A percentile compares a stretch with the other conserved stretches of the same genome.
These are phyloP conservation scores for Tarenaya hassleriana DNA, from an alignment of 345 rosid genomes.

Conservation along the genomic window DNA sequence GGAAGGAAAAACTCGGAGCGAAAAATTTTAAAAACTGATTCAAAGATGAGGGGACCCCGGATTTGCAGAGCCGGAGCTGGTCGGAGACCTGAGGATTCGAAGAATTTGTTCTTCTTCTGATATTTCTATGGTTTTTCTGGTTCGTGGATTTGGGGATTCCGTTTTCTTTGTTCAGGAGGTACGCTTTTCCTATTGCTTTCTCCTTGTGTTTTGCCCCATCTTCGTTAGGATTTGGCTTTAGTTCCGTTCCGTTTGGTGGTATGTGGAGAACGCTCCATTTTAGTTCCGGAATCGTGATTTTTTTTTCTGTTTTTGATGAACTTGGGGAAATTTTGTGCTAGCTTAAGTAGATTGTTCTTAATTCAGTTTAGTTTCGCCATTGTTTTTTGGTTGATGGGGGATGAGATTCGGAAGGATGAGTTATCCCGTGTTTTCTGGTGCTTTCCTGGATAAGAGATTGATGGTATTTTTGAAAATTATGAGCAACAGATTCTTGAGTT, in stretches of 20 bases:
- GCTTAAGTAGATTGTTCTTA: slow-evolving; percentile 10
- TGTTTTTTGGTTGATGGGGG: slow-evolving; percentile 11
- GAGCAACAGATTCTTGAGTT: background rate
- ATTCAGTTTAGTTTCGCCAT: slow-evolving; percentile 16
- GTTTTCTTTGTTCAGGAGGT: slow-evolving; percentile 33
- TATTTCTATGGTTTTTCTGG: slow-evolving; percentile 19
- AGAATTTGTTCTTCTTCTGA: background rate
- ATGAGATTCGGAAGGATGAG: background rate
- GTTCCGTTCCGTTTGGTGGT: slow-evolving; percentile 17
- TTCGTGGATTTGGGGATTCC: slow-evolving; percentile 20
- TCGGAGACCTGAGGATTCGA: slow-evolving; percentile 12
- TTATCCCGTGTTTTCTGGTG: background rate
- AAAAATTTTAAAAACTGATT: slow-evolving; percentile 20
- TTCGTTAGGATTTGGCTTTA: slow-evolving; percentile 8
- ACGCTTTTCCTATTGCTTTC: background rate
- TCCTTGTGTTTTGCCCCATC: slow-evolving; percentile 10
- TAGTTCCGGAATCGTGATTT: background rate
- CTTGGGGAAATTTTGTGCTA: background rate
- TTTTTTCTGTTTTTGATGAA: background rate
- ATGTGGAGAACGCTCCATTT: background rate
- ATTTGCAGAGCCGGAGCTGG: slow-evolving; percentile 32
- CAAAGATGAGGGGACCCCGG: slow-evolving; percentile 26
- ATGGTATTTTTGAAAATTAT: background rate
- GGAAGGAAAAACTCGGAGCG: slow-evolving; percentile 17
- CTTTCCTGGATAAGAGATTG: slow-evolving; percentile 13